phyloP scores from a whole-genome alignment of 768 basidiomycete genomes.

The Rhodotorula kratochvilovae region DNA sequence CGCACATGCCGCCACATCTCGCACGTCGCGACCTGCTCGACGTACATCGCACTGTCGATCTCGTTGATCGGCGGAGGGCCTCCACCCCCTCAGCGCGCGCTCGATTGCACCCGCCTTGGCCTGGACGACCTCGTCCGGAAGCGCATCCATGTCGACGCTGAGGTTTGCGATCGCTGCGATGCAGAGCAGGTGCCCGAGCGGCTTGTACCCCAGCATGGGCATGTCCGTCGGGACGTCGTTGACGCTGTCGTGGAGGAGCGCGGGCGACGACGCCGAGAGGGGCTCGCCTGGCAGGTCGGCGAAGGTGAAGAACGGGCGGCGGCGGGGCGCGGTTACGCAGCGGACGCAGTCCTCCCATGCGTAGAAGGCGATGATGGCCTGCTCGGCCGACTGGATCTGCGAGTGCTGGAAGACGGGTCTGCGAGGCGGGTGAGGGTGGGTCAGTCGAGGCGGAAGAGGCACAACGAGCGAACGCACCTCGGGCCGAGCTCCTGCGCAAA shows the following conservation, averaged over 20 bases:
- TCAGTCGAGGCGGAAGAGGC: not conserved
- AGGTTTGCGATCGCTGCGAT: slow-evolving; percentile 26
- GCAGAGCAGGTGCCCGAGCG: slow-evolving; percentile 29
- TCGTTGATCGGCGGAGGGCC: not conserved
- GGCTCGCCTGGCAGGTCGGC: slow-evolving; percentile 17
- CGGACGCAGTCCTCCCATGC: slow-evolving; percentile 25
- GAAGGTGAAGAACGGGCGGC: slow-evolving; percentile 19
- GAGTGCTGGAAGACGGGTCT: slow-evolving; percentile 12
- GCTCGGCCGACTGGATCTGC: not conserved
- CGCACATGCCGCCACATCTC: slow-evolving; percentile 37
- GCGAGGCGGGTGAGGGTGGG: not conserved
- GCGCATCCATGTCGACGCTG: slow-evolving; percentile 19
- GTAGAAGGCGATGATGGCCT: slow-evolving; percentile 11
- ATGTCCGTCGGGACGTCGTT: not conserved
- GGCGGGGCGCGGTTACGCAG: slow-evolving; percentile 8
- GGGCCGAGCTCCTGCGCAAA: slow-evolving; percentile 21
- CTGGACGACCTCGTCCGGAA: slow-evolving; percentile 21
- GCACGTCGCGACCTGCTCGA: slow-evolving; percentile 10
- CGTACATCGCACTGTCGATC: slow-evolving; percentile 5
- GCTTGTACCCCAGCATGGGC: slow-evolving; percentile 14
- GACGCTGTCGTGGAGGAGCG: not conserved
- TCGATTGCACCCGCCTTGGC: slow-evolving; percentile 29
- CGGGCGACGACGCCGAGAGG: not conserved
- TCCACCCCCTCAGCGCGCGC: slow-evolving; percentile 20
- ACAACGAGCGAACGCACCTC: not conserved